Evolutionary conservation across 257 asterid genomes (phyloP).

Genomic region (Penstemon davidsonii): DNA sequence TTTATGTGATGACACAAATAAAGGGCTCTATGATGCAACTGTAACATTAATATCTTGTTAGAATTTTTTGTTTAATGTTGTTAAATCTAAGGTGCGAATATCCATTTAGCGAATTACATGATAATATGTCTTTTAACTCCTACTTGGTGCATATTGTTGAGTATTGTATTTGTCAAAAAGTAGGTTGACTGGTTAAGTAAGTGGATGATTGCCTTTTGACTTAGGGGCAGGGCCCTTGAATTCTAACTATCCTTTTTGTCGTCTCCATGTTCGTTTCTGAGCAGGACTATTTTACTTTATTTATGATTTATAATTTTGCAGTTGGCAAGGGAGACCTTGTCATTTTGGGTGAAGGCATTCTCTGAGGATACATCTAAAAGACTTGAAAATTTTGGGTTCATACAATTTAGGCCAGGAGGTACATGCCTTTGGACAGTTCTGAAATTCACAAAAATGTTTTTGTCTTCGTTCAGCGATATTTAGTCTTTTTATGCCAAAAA

Average conservation of each 20-base stretch:
- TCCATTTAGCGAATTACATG: neutral
- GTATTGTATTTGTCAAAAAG: neutral
- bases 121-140: neutral
- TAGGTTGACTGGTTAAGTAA: neutral
- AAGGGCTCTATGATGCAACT: neutral
- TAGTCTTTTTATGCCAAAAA: neutral
- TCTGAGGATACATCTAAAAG: constrained; percentile 98
- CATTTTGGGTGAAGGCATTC: constrained; percentile 98
- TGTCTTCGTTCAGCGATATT: constrained; percentile 5
- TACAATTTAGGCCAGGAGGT: constrained; percentile 99
- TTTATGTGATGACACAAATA: neutral
- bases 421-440: constrained; percentile 25
- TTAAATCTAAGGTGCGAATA: neutral
- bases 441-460: constrained; percentile 13
- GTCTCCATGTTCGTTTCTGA: neutral
- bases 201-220: neutral
- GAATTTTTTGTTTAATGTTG: neutral
- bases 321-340: constrained; percentile 93
- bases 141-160: neutral
- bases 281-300: neutral
- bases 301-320: constrained; percentile 37
- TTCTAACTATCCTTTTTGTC: neutral
- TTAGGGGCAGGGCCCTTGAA: neutral
- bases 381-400: constrained; percentile 96
- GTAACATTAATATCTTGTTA: neutral